phyloP scores from a whole-genome alignment of 1,139 yeast species.

The Diutina catenulata region DNA sequence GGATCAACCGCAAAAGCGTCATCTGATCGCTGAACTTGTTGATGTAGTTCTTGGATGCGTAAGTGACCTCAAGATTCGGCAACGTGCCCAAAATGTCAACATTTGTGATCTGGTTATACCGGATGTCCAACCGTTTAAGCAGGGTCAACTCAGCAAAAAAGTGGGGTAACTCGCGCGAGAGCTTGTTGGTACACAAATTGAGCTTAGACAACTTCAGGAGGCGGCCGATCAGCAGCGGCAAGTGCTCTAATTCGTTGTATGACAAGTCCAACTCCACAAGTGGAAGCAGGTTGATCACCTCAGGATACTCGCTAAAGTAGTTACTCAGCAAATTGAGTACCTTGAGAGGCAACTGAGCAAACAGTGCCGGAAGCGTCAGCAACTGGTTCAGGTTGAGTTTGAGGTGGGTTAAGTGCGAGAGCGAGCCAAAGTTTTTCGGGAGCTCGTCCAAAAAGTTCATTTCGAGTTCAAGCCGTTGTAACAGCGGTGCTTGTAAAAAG shows the following conservation, averaged over 20 bases:
- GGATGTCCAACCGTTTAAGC: conserved; percentile 66
- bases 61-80: conserved; percentile 59
- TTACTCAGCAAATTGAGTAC: conserved; percentile 73
- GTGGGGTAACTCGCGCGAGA: conserved; percentile 44
- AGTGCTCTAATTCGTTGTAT: conserved; percentile 52
- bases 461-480: conserved; percentile 65
- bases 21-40: conserved; percentile 57
- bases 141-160: conserved; percentile 40
- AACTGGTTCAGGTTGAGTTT: conserved; percentile 68
- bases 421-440: conserved; percentile 45
- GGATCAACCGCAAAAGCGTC: conserved; percentile 40
- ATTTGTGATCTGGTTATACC: conserved; percentile 59
- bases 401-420: conserved; percentile 42
- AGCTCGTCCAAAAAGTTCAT: conserved; percentile 61
- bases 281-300: conserved; percentile 49
- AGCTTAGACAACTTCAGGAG: conserved; percentile 53
- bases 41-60: conserved; percentile 68
- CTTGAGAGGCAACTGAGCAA: conserved; percentile 47
- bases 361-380: conserved; percentile 48
- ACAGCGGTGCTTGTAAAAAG: conserved; percentile 53
- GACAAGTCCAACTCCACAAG: conserved; percentile 69
- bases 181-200: conserved; percentile 63
- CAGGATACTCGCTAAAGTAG: conserved; percentile 58
- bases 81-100: conserved; percentile 55
- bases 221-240: conserved; percentile 56